These are phyloP conservation scores for Ophiostoma sp. DNA, from an alignment of 2,329 filamentous ascomycete species.

Conservation along the genomic window DNA sequence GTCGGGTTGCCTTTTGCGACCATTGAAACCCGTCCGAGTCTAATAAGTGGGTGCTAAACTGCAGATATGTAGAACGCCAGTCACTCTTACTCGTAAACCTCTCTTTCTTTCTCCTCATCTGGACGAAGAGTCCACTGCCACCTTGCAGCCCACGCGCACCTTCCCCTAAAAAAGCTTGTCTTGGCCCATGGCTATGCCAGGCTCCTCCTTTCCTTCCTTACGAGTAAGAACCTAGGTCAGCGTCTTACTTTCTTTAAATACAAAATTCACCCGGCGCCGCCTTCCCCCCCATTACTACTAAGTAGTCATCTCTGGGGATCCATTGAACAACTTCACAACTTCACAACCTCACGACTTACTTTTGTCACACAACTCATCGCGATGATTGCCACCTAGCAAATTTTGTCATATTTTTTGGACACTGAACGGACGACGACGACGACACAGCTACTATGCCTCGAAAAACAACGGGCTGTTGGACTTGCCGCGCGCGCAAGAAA, in stretches of 20 bases:
- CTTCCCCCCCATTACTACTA: not conserved
- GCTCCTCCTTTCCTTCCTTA: not conserved
- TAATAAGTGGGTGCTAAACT: not conserved
- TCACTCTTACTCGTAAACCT: not conserved
- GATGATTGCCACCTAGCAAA: not conserved
- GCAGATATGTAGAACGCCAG: not conserved
- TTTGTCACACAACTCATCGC: not conserved
- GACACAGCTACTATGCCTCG: constrained; percentile 16
- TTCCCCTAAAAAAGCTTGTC: constrained; percentile 16
- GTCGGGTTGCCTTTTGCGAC: not conserved
- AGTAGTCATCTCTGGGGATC: not conserved
- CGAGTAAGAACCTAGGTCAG: not conserved
- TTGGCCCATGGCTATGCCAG: constrained; percentile 6
- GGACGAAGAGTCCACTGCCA: not conserved
- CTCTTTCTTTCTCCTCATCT: not conserved
- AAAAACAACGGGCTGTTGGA: constrained; percentile 26
- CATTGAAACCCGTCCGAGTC: not conserved
- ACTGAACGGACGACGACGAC: not conserved
- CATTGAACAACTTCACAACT: not conserved
- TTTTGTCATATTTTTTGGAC: not conserved
- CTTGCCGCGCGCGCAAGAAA: constrained; percentile 26
- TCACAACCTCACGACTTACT: not conserved
- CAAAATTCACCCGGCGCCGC: not conserved
- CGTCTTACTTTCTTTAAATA: not conserved
- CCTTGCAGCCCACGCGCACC: not conserved